Evolutionary conservation across 1,284 basidiomycete species (phyloP).

Genomic region (Moesziomyces sp.): DNA sequence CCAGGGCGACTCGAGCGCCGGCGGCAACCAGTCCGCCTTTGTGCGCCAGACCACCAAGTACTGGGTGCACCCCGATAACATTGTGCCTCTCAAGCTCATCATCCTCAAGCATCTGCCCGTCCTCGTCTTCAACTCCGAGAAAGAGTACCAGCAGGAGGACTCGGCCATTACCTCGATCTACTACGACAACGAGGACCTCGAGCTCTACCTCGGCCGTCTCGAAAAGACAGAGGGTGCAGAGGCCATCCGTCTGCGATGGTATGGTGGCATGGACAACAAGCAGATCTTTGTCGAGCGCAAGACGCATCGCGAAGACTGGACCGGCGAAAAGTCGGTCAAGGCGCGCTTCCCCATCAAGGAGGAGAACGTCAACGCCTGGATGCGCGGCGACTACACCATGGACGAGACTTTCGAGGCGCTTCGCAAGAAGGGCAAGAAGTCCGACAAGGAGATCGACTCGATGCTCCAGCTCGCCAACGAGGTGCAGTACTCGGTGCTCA

Average conservation of each 20-base stretch:
- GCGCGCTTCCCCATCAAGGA: slow-evolving; percentile 97
- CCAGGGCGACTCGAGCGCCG: slow-evolving; percentile 90
- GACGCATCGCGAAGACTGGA: slow-evolving; percentile 99
- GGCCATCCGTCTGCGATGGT: slow-evolving; percentile 95
- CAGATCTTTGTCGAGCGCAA: slow-evolving; percentile 97
- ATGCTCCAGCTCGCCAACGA: slow-evolving; percentile 98
- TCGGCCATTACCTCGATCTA: slow-evolving; percentile 86
- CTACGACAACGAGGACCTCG: slow-evolving; percentile 93
- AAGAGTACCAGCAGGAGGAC: slow-evolving; percentile 90
- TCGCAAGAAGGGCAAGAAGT: slow-evolving; percentile 91
- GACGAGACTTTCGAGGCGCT: slow-evolving; percentile 92
- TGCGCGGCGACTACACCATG: slow-evolving; percentile 89
- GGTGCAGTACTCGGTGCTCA: slow-evolving; percentile 90
- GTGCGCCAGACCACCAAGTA: slow-evolving; percentile 98
- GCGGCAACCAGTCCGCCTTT: slow-evolving; percentile 94
- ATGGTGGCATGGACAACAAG: slow-evolving; percentile 82
- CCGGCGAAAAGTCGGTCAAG: slow-evolving; percentile 98
- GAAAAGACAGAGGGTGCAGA: slow-evolving; percentile 99
- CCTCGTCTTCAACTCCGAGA: slow-evolving; percentile 91
- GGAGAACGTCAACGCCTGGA: slow-evolving; percentile 90
- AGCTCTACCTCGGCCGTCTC: slow-evolving; percentile 94
- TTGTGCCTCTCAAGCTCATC: slow-evolving; percentile 94
- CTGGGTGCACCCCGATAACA: slow-evolving; percentile 83
- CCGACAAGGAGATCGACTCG: slow-evolving; percentile 87
- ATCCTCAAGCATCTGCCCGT: slow-evolving; percentile 83